Conservation (phyloP, 2,329 filamentous ascomycete species). For the Fusarium pininemorale region DNA sequence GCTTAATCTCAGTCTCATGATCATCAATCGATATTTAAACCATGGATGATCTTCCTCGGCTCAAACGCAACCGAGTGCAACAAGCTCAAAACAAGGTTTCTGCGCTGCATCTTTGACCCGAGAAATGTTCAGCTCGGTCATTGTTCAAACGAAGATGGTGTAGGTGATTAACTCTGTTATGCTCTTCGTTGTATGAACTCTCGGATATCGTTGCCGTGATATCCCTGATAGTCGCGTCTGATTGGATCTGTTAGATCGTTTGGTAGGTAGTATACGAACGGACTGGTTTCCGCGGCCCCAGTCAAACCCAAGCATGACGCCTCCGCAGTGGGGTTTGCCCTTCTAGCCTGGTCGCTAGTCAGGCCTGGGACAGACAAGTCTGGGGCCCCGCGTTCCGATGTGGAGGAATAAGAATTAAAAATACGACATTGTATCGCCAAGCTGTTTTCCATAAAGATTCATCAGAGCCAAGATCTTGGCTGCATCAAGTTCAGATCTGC, state of each 20-base stretch:
- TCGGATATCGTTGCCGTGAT: not conserved
- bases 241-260: not conserved
- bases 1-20: not conserved
- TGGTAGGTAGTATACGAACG: accelerated
- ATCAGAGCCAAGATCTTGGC: not conserved
- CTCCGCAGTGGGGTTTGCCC: not conserved
- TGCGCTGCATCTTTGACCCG: not conserved
- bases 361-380: not conserved
- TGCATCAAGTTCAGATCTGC: not conserved
- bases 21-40: not conserved
- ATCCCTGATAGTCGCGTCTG: not conserved
- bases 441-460: not conserved
- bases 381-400: not conserved
- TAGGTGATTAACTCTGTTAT: not conserved
- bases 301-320: not conserved
- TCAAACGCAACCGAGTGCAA: not conserved
- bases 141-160: not conserved
- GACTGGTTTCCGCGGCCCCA: not conserved
- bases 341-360: not conserved
- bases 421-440: not conserved
- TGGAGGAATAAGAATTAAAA: not conserved
- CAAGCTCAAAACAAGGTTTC: not conserved
- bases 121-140: not conserved
- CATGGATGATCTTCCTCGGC: not conserved
- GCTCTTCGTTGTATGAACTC: not conserved